phyloP scores from a whole-genome alignment of 176 grass and related monocot genomes.

The Paspalum vaginatum region DNA sequence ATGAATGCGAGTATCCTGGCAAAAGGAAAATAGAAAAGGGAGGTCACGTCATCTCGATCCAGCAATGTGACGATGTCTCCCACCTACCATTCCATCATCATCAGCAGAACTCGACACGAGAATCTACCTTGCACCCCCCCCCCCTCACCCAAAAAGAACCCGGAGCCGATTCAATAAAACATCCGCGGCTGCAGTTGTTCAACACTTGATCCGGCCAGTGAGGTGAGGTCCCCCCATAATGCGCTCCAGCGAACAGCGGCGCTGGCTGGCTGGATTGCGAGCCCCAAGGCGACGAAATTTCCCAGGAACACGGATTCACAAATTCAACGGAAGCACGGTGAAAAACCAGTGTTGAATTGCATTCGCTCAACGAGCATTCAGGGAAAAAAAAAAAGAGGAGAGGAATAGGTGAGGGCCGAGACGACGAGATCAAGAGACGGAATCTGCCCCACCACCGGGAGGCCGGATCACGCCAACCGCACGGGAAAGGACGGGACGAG shows the following conservation, averaged over 20 bases:
- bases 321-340: neutral
- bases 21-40: conserved; percentile 27
- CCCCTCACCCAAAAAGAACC: conserved; percentile 12
- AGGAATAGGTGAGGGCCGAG: too few relatives aligned
- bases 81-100: conserved; percentile 48
- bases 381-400: neutral
- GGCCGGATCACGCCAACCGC: conserved; percentile 26
- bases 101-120: conserved; percentile 9
- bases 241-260: neutral
- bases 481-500: neutral
- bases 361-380: neutral
- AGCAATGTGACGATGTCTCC: conserved; percentile 48
- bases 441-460: conserved; percentile 21
- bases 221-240: conserved; percentile 22
- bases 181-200: neutral
- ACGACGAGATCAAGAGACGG: neutral
- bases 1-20: conserved; percentile 22
- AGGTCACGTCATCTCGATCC: conserved; percentile 57
- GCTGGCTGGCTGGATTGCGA: conserved; percentile 5
- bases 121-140: conserved; percentile 37
- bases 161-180: neutral
- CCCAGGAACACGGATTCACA: neutral
- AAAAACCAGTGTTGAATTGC: neutral
- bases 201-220: conserved; percentile 27
- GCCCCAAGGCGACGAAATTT: neutral